These are phyloP conservation scores for Sugiyamaella neomexicana DNA, from an alignment of 1,139 yeast species.

Conservation along the genomic window DNA sequence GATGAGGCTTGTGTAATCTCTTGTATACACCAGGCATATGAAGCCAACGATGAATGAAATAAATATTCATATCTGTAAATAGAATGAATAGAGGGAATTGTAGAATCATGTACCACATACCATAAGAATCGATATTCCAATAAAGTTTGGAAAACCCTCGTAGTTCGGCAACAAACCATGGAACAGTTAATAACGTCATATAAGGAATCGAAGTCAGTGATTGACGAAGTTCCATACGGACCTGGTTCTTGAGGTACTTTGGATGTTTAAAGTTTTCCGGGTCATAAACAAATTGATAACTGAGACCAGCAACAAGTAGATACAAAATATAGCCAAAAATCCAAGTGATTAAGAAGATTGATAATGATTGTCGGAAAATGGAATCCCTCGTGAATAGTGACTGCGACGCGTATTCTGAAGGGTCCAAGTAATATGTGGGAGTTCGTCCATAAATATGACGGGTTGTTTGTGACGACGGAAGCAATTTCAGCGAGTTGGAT, in stretches of 20 bases:
- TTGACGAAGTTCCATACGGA: conserved; percentile 73
- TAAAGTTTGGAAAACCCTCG: conserved; percentile 81
- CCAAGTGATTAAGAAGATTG: conserved; percentile 70
- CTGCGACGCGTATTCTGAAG: conserved; percentile 54
- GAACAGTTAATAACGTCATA: conserved; percentile 84
- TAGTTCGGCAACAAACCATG: conserved; percentile 83
- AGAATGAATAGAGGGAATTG: conserved; percentile 79
- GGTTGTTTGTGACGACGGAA: conserved; percentile 11
- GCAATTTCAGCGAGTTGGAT: conserved; percentile 2
- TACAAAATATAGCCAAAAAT: conserved; percentile 84
- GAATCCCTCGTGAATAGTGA: conserved; percentile 73
- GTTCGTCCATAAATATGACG: conserved; percentile 49
- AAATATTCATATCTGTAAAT: conserved; percentile 92
- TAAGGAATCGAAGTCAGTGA: conserved; percentile 81
- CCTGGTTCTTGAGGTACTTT: conserved; percentile 89
- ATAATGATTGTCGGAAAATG: conserved; percentile 64
- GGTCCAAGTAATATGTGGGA: conserved; percentile 51
- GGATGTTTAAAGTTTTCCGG: conserved; percentile 92
- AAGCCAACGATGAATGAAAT: conserved; percentile 85
- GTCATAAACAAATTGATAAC: conserved; percentile 79
- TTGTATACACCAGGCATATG: conserved; percentile 92
- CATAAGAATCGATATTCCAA: conserved; percentile 62
- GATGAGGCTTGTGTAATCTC: conserved; percentile 93
- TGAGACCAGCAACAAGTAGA: conserved; percentile 68
- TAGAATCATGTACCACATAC: conserved; percentile 60